Evolutionary conservation across 2,329 filamentous ascomycete genomes (phyloP).

Genomic region (Fusarium verticillioides): DNA sequence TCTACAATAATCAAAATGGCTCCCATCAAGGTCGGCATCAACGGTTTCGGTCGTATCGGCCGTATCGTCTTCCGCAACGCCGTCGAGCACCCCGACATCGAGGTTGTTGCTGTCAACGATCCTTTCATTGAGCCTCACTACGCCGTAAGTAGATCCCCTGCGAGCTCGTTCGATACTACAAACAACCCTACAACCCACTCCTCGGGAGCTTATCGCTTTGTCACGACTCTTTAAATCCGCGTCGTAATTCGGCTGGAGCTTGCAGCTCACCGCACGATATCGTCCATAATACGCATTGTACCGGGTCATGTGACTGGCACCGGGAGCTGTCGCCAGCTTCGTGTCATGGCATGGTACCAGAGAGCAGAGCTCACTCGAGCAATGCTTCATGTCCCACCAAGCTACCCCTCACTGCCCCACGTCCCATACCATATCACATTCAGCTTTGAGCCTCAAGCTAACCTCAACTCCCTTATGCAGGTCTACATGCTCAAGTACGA

Average conservation of each 20-base stretch:
- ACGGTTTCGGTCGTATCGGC: slow-evolving; percentile 99
- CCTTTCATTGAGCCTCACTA: slow-evolving; percentile 99
- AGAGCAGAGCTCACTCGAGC: neutral
- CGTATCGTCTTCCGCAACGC: slow-evolving; percentile 99
- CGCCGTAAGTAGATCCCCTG: slow-evolving; percentile 76
- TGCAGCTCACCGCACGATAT: neutral
- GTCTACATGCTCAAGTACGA: slow-evolving; percentile 99
- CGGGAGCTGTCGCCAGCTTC: neutral
- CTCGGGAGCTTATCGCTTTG: neutral
- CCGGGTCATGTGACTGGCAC: neutral
- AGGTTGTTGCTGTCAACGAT: slow-evolving; percentile 98
- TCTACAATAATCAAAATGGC: slow-evolving; percentile 51
- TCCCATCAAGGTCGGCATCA: slow-evolving; percentile 89
- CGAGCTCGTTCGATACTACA: slow-evolving; percentile 14
- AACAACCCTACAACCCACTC: neutral
- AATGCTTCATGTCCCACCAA: slow-evolving; percentile 4
- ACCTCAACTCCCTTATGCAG: slow-evolving; percentile 56
- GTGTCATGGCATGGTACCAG: neutral
- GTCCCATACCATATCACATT: neutral
- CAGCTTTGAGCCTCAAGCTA: slow-evolving; percentile 15
- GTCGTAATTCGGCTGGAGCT: neutral
- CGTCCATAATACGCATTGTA: neutral
- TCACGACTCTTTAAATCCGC: neutral
- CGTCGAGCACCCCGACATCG: slow-evolving; percentile 86
- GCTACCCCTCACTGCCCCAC: slow-evolving; percentile 34